These are phyloP conservation scores for Trichoderma lentiforme DNA, from an alignment of 2,329 filamentous ascomycete genomes.

Conservation along the genomic window DNA sequence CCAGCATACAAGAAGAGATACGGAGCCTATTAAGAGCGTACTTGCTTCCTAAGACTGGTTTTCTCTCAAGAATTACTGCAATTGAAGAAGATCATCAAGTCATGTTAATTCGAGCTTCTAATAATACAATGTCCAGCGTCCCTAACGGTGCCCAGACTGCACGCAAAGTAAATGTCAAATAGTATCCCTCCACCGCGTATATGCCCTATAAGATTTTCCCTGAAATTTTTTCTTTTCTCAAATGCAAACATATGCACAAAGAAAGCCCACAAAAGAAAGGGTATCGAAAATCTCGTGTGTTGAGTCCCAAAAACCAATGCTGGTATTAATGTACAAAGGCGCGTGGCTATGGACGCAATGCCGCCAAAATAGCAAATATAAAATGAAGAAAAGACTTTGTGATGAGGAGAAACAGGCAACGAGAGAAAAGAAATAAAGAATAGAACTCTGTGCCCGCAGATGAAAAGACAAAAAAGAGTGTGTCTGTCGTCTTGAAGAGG, in stretches of 20 bases:
- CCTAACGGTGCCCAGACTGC: not conserved
- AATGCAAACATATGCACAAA: not conserved
- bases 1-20: conserved; percentile 44
- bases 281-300: conserved; percentile 1
- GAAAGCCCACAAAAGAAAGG: conserved; percentile 8
- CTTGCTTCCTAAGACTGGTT: not conserved
- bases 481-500: not conserved
- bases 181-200: not conserved
- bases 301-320: not conserved
- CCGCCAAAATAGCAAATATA: not conserved
- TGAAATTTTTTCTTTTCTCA: not conserved
- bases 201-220: not conserved
- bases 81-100: not conserved
- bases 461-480: not conserved
- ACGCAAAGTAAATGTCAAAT: not conserved
- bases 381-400: not conserved
- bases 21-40: conserved; percentile 45
- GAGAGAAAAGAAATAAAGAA: not conserved
- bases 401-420: not conserved
- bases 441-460: not conserved
- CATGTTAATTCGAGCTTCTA: conserved; percentile 7
- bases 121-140: not conserved
- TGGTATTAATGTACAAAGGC: not conserved
- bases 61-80: not conserved
- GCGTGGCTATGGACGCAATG: not conserved